These are phyloP conservation scores for Xylaria sp. DNA, from an alignment of 2,329 filamentous ascomycete species.

Conservation along the genomic window DNA sequence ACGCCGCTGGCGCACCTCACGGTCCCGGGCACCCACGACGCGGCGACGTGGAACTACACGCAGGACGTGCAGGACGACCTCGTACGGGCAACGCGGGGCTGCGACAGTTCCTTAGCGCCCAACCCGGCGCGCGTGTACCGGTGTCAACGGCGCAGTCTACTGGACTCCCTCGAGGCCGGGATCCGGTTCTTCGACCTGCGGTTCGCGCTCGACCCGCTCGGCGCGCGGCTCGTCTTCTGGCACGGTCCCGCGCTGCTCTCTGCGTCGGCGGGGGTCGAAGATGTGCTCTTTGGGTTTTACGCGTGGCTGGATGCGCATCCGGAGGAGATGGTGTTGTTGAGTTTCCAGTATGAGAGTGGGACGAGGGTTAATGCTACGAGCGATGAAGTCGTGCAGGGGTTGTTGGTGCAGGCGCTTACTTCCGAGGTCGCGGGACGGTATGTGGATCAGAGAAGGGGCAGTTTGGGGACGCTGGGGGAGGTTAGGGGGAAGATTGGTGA, in stretches of 20 bases:
- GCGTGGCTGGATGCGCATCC: slow-evolving; percentile 60
- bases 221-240: slow-evolving; percentile 60
- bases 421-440: slow-evolving; percentile 53
- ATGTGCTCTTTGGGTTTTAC: slow-evolving; percentile 60
- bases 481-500: slow-evolving; percentile 45
- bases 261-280: slow-evolving; percentile 56
- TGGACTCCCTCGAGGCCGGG: slow-evolving; percentile 57
- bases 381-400: slow-evolving; percentile 52
- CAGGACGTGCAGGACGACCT: slow-evolving; percentile 55
- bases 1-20: slow-evolving; percentile 59
- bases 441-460: slow-evolving; percentile 46
- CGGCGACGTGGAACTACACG: slow-evolving; percentile 63
- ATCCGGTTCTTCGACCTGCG: slow-evolving; percentile 63
- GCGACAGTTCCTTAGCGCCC: slow-evolving; percentile 49
- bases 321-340: slow-evolving; percentile 58
- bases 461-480: slow-evolving; percentile 40
- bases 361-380: slow-evolving; percentile 50
- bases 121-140: slow-evolving; percentile 51
- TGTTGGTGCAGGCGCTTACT: slow-evolving; percentile 54
- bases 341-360: slow-evolving; percentile 59
- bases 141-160: slow-evolving; percentile 55
- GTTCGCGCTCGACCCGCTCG: slow-evolving; percentile 60
- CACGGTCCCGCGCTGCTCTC: slow-evolving; percentile 59
- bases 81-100: slow-evolving; percentile 51
- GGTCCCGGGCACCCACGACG: slow-evolving; percentile 63